Evolutionary conservation across 2,329 filamentous ascomycete species (phyloP), one percentile per base, ranked within the genome.

Genomic region (Colletotrichum magnum): DNA sequence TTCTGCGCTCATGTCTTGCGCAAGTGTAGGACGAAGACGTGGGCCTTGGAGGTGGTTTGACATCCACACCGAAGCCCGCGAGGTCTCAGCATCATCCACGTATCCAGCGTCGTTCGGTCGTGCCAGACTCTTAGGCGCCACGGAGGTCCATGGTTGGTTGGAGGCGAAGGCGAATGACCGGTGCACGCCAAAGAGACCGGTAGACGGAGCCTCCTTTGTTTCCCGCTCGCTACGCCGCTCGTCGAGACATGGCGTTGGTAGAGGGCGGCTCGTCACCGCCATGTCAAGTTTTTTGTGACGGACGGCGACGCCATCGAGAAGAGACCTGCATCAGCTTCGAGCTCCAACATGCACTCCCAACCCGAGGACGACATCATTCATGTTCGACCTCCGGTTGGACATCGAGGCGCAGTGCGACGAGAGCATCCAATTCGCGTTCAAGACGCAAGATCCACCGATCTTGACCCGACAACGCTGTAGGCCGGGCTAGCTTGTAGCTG

Each of bases 221-320:
- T 43, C 56, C 50, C 56, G 43, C 47, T 48, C 45, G n/a, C 67
- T 67, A 61, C 32, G 61, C 62, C 62, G 51, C 67, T 43, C 36
- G 53, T 51, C 67, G 28, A 67, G 67, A 67, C 62, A 67, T 69
- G 67, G 67, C 67, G 67, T 51, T 66, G 53, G 51, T 69, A 36
- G 62, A 52, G 43, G 51, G 21, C 51, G 56, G 51, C 32, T 50
- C 66, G 61, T 64, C 66, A 68, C 61, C 51, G 56, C 57, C 26
- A 45, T 67, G 51, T 53, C 36, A 21, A 45, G 57, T 32, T 56
- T 60, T 15, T 56, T 18, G 13, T 36, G 43, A 51, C 18, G 36
- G 56, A 36, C 50, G 51, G 36, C 43, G 24, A 5, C 36, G 39
- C 50, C 51, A 61, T 57, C 28, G 21, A 39, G 21, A 36, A 52